Evolutionary conservation across 2,329 filamentous ascomycete genomes (phyloP).

Genomic region (Diaporthe sp.): DNA sequence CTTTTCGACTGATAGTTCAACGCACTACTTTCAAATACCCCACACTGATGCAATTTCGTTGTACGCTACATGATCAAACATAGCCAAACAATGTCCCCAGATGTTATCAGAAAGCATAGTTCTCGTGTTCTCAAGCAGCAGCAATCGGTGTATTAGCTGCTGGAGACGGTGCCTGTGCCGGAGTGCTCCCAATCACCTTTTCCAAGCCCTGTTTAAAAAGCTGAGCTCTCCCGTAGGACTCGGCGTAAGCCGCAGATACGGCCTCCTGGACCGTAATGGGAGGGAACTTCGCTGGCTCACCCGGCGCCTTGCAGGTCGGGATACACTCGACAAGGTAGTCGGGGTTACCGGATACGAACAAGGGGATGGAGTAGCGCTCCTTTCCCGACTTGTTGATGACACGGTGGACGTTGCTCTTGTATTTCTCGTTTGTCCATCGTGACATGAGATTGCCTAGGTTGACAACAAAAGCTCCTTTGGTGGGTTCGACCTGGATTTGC

Average conservation of each 20-base stretch:
- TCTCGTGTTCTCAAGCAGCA: background rate
- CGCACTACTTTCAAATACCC: no score
- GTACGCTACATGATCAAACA: background rate
- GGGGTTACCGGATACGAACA: conserved; percentile 67
- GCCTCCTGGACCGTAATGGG: conserved; percentile 52
- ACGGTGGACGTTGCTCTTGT: conserved; percentile 67
- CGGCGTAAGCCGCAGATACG: conserved; percentile 51
- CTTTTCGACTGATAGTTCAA: background rate
- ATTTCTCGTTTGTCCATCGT: conserved; percentile 65
- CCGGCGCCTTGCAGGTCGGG: conserved; percentile 48
- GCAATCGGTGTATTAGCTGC: background rate
- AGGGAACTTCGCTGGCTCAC: conserved; percentile 48
- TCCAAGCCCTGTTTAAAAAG: conserved; percentile 51
- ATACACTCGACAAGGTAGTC: conserved; percentile 55
- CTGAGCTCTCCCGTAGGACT: conserved; percentile 51
- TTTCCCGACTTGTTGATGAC: conserved; percentile 65
- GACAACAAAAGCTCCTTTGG: conserved; percentile 61
- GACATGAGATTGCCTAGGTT: conserved; percentile 64
- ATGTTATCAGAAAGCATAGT: background rate
- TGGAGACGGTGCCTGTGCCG: background rate
- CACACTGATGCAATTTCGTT: background rate
- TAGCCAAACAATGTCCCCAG: background rate
- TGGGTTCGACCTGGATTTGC: conserved; percentile 51
- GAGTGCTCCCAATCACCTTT: conserved; percentile 33
- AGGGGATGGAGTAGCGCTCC: conserved; percentile 66